Conservation (phyloP, 2,329 filamentous ascomycete genomes). For the Monilinia vaccinii-corymbosi region DNA sequence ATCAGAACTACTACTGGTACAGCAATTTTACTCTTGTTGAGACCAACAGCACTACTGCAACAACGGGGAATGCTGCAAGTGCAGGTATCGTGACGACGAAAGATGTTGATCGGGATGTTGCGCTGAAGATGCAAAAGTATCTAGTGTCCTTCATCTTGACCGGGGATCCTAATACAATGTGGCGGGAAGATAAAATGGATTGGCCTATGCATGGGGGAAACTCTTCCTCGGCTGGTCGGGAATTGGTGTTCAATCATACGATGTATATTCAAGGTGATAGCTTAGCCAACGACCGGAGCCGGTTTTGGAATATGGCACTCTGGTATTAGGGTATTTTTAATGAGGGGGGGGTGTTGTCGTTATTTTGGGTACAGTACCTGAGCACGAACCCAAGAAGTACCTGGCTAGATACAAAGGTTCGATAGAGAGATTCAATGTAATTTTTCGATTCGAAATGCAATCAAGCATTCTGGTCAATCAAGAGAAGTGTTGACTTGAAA, state of each 20-base stretch:
- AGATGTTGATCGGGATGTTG: constrained; percentile 23
- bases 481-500: no score
- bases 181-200: background rate
- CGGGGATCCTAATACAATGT: constrained; percentile 22
- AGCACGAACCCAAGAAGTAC: background rate
- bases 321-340: background rate
- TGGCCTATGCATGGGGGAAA: background rate
- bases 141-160: constrained; percentile 29
- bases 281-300: background rate
- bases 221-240: background rate
- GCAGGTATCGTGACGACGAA: constrained; percentile 18
- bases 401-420: background rate
- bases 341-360: no score
- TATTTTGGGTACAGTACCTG: background rate
- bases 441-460: no score
- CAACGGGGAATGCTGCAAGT: constrained; percentile 7
- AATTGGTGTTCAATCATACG: background rate
- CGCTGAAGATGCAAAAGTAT: constrained; percentile 31
- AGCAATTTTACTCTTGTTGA: constrained; percentile 21
- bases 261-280: background rate
- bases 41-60: constrained; percentile 13
- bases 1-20: constrained; percentile 32
- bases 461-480: no score
- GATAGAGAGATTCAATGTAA: no score
- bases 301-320: background rate